These are phyloP conservation scores for Helotiales sp. DNA, from an alignment of 2,329 filamentous ascomycete genomes.

Conservation along the genomic window DNA sequence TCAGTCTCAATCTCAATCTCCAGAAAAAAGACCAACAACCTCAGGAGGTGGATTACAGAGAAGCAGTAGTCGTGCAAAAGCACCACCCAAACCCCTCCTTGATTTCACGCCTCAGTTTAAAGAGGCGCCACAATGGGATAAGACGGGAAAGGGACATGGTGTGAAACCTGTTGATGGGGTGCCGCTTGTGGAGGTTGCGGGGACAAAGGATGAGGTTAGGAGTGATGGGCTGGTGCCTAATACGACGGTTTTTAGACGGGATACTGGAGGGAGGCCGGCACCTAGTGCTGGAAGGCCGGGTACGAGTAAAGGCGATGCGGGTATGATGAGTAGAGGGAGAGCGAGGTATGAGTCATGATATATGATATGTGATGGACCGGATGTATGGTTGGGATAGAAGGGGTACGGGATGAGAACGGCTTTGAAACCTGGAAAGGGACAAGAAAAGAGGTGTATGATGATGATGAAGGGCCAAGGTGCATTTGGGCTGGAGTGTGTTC, in stretches of 20 bases:
- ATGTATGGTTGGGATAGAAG: too few species aligned
- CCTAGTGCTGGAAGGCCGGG: neutral
- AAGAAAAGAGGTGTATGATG: too few species aligned
- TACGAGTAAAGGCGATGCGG: conserved; percentile 2
- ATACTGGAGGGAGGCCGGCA: conserved; percentile 14
- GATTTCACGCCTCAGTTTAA: conserved; percentile 66
- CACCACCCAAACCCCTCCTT: conserved; percentile 63
- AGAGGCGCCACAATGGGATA: conserved; percentile 60
- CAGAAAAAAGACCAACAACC: too few species aligned
- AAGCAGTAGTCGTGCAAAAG: neutral
- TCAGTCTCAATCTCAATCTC: too few species aligned
- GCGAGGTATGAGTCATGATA: conserved; percentile 11
- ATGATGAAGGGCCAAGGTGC: too few species aligned
- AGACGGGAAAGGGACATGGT: conserved; percentile 52
- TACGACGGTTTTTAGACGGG: conserved; percentile 31
- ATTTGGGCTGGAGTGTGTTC: too few species aligned
- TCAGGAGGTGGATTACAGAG: neutral
- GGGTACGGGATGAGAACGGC: too few species aligned
- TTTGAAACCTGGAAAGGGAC: too few species aligned
- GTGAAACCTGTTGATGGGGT: conserved; percentile 43
- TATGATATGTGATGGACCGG: neutral
- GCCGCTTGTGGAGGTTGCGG: conserved; percentile 49
- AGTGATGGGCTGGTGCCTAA: conserved; percentile 16
- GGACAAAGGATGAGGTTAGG: conserved; percentile 21
- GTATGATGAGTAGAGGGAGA: conserved; percentile 8